A percentile compares a stretch with the other conserved stretches of the same genome.
Evolutionary conservation across 2,329 filamentous ascomycete species (phyloP).

Genomic region (Geosmithia flava): DNA sequence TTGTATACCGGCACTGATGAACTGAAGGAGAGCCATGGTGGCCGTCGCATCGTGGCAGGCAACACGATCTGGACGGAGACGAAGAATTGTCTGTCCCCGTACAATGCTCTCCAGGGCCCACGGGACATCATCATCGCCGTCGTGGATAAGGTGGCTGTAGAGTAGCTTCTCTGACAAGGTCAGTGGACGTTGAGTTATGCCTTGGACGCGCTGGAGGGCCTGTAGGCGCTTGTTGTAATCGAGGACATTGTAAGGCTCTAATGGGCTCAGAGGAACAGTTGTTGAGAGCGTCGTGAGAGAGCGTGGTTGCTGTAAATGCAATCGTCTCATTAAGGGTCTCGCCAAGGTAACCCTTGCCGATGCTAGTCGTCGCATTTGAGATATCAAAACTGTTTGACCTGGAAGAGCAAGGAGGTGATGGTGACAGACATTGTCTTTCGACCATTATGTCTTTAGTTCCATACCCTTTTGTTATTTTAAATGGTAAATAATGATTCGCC

Average conservation of each 20-base stretch:
- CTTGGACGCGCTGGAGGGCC: slow-evolving; percentile 6
- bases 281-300: too few species aligned
- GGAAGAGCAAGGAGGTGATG: too few species aligned
- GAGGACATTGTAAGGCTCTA: slow-evolving; percentile 9
- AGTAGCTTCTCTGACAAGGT: slow-evolving; percentile 25
- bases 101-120: too few species aligned
- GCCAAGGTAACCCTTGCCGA: too few species aligned
- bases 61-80: slow-evolving; percentile 22
- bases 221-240: slow-evolving; percentile 7
- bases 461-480: too few species aligned
- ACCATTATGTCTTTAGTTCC: too few species aligned
- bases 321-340: too few species aligned
- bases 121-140: slow-evolving; percentile 12
- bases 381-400: too few species aligned
- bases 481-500: too few species aligned
- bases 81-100: slow-evolving; percentile 22
- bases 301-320: too few species aligned
- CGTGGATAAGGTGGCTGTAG: slow-evolving; percentile 21
- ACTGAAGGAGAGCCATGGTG: slow-evolving; percentile 27
- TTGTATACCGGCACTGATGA: slow-evolving; percentile 25
- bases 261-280: slow-evolving; percentile 9
- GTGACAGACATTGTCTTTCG: too few species aligned
- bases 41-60: slow-evolving; percentile 28
- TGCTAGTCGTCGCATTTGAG: too few species aligned
- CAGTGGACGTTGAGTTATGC: slow-evolving; percentile 11